Percentiles rank a stretch among this genome's conserved stretches.
phyloP scores from a whole-genome alignment of 768 basidiomycete species.

The Mycena rosella region DNA sequence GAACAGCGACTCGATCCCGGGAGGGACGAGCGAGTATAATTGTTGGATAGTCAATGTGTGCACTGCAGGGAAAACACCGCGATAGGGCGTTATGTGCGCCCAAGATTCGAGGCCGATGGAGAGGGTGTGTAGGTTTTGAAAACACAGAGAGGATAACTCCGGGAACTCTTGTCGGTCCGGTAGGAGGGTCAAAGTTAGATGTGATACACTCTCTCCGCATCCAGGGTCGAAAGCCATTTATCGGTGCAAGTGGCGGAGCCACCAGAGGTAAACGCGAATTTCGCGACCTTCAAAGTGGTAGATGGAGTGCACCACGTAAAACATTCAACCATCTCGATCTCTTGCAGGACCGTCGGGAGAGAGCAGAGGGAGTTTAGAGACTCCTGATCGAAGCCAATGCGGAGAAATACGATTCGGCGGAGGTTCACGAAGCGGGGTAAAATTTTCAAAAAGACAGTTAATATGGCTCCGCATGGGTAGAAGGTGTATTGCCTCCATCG shows the following conservation, averaged over 20 bases:
- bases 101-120: neutral
- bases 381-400: neutral
- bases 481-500: neutral
- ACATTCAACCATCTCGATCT: neutral
- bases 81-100: neutral
- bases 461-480: neutral
- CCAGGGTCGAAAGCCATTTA: neutral
- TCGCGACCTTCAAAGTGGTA: neutral
- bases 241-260: neutral
- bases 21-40: neutral
- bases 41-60: neutral
- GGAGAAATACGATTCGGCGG: neutral
- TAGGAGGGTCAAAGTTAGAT: neutral
- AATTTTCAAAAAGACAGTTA: neutral
- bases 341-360: neutral
- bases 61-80: neutral
- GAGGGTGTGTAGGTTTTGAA: neutral
- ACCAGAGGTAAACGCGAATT: neutral
- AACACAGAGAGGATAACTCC: neutral
- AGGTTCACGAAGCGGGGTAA: neutral
- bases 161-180: neutral
- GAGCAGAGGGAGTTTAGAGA: neutral
- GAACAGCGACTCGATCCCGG: neutral
- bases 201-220: neutral
- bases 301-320: neutral